Percentiles rank a stretch among this genome's conserved stretches.
phyloP scores from a whole-genome alignment of 2,329 filamentous ascomycete genomes.

The Phaeophleospora eucalypticola region DNA sequence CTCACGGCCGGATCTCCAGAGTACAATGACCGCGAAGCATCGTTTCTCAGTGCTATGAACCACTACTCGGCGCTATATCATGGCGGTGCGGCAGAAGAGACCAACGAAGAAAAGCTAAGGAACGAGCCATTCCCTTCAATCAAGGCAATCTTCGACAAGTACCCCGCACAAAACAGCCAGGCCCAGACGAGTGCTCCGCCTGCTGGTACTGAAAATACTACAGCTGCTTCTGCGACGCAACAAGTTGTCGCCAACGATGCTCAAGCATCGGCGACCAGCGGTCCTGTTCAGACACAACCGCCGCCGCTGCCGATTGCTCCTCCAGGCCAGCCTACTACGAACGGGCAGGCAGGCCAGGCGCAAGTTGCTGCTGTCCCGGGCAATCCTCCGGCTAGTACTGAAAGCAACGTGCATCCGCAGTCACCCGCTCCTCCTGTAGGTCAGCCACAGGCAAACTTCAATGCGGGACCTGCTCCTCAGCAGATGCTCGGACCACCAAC shows the following conservation, averaged over 20 bases:
- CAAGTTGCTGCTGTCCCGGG: not conserved
- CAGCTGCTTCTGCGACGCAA: not conserved
- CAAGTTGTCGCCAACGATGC: not conserved
- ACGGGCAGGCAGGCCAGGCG: not conserved
- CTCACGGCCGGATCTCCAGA: not conserved
- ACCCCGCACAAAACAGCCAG: not conserved
- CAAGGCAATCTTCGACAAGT: conserved; percentile 7
- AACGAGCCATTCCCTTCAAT: conserved; percentile 2
- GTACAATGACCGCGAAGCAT: not conserved
- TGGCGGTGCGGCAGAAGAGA: not conserved
- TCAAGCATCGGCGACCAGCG: not conserved
- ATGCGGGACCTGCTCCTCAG: too few species aligned
- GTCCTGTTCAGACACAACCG: not conserved
- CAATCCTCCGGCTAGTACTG: too few species aligned
- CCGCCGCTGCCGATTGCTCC: not conserved
- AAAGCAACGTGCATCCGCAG: too few species aligned
- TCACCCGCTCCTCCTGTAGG: too few species aligned
- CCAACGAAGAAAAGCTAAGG: conserved; percentile 2
- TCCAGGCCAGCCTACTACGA: not conserved
- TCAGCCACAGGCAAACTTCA: too few species aligned
- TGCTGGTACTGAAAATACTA: not conserved
- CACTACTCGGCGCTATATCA: conserved; percentile 4
- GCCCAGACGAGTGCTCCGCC: not conserved
- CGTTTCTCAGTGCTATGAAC: not conserved
- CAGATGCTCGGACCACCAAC: too few species aligned